Evolutionary conservation across 2,329 filamentous ascomycete species (phyloP), one percentile per base, ranked within the genome.

Genomic region (Scedosporium dehoogii): DNA sequence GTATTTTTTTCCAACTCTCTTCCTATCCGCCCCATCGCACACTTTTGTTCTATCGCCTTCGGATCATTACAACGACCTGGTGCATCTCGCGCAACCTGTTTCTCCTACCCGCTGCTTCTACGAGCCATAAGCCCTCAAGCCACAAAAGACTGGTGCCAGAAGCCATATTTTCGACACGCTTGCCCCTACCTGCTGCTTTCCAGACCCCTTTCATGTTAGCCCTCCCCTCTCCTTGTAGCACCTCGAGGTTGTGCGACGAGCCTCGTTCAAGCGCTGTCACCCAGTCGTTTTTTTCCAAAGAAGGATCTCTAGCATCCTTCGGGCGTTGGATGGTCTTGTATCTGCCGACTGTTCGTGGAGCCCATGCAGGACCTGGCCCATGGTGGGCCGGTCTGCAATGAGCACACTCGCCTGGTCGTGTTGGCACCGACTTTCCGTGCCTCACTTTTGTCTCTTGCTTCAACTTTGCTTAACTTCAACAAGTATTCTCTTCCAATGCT

Each of bases 191-290:
- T 58, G 29, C 55, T 53, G 14, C 53, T n/a, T 61, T 42, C 57
- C 61, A 51, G 33, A 38, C 33, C 33, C 33, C 10, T 38, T 38
- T 38, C 33, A 38, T 38, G 33, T 38, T 38, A 38, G 38, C 42
- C 41, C 63, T 29, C 25, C 58, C 63, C 46, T 64, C 63, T 42
- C 56, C 7, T 25, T 55, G 60, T 62, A 62, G 23, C 41, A 62
- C 51, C 33, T 14, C 51, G 38, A 44, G 57, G 38, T 44, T 57
- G 51, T 46, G 60, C 44, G 18, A 62, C 51, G 51, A 41, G 29
- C 5, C 59, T 29, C n/a, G 29, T 46, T 51, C 7, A 10, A 16
- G 4, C n/a, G 25, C 14, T 38, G 25, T 18, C 27, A 12, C 23
- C 59, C 59, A 44, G 38, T 59, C 44, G n/a, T 53, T 27, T 23